Base-by-base conservation (phyloP, 2,329 filamentous ascomycete genomes). In the Emmonsiellopsis sp. region DNA sequence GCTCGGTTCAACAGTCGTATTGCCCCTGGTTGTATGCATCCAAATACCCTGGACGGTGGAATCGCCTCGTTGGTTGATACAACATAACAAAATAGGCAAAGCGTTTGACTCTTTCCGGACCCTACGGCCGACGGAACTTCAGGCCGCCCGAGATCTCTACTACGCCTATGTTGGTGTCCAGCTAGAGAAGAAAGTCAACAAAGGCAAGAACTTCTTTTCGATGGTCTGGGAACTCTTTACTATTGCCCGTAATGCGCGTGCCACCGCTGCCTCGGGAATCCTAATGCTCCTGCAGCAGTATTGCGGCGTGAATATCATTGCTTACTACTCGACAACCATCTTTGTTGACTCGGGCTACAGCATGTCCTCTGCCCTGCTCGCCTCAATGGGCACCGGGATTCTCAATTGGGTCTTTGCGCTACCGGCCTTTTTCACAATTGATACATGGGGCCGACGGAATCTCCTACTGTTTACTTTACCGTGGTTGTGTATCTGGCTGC, bases 271-370 rank as follows among this genome's bases (percentile, higher is more conserved):
- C 1, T 81, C 79, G 0, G 74, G 82, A 61, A 76, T 84, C 42
- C 79, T 84, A 55, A 85, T 85, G 82, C 84, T 84, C 57, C 78
- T 83, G 76, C 82, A 86, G 61, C 82, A 72, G 69, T 73, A 75
- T 59, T 78, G 76, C 55, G 69, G 69, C 1, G 71, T 73, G 43
- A 81, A 81, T 46, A 73, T 79, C 4, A 79, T 82, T 30, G 78
- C 79, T 26, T 83, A 82, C 62, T 85, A 84, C 62, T 80, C 77
- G 1, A 79, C 79, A 0, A 74, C 80, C 59, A 82, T 85, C 50
- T 84, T 84, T 63, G 62, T 79, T 11, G 65, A 78, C 1, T 78
- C 79, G 7, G 71, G 74, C 1, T 77, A 81, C 53, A 68, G 69
- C 5, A 70, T 77, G 30, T 69, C 76, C 2, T 67, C 68, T 5